Percentiles rank a stretch among this genome's conserved stretches.
phyloP scores from a whole-genome alignment of 2,329 filamentous ascomycete genomes.

The Pezizomycotina sp. region DNA sequence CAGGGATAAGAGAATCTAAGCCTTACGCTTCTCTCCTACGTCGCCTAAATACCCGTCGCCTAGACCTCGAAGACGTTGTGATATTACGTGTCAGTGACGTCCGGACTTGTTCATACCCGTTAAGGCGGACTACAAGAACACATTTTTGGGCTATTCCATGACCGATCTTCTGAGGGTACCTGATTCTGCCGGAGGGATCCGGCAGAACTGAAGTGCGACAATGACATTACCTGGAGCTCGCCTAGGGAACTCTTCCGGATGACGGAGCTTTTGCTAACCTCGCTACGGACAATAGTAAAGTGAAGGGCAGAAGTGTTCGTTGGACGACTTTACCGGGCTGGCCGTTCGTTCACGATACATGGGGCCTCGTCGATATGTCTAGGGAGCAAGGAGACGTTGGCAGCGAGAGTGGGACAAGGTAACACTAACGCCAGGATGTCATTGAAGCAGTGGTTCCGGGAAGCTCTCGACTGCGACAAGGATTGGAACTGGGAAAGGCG shows the following conservation, averaged over 20 bases:
- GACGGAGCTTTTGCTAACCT: conserved; percentile 57
- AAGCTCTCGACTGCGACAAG: conserved; percentile 15
- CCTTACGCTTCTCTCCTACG: conserved; percentile 36
- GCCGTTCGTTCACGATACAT: conserved; percentile 42
- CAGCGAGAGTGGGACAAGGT: conserved; percentile 6
- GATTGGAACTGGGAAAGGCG: conserved; percentile 32
- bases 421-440: conserved; percentile 9
- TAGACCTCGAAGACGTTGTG: conserved; percentile 64
- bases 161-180: conserved; percentile 76
- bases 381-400: conserved; percentile 11
- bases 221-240: conserved; percentile 47
- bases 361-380: conserved; percentile 27
- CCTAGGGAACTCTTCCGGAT: conserved; percentile 79
- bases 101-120: conserved; percentile 78
- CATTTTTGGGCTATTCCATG: conserved; percentile 70
- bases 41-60: conserved; percentile 51
- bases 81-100: conserved; percentile 71
- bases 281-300: conserved; percentile 44
- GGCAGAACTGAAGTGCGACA: conserved; percentile 37
- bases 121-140: conserved; percentile 60
- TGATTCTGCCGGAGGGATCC: conserved; percentile 56
- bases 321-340: conserved; percentile 43
- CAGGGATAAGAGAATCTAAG: conserved; percentile 35
- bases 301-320: conserved; percentile 29
- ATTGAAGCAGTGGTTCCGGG: conserved; percentile 17